Conservation (phyloP, 2,329 filamentous ascomycete species). For the Trematosphaeria pertusa region DNA sequence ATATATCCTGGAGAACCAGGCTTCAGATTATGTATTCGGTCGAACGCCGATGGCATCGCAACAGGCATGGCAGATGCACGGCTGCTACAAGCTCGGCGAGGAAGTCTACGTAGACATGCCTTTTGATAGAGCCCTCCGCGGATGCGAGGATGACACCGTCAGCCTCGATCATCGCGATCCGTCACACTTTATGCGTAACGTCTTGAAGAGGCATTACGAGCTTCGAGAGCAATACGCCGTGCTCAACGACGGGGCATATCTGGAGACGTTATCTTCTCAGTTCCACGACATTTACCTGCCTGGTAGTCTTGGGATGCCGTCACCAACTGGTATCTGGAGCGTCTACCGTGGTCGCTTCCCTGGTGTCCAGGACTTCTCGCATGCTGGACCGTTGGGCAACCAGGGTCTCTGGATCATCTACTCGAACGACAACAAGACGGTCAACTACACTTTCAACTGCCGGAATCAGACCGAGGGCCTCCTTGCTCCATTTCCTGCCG, state of each 20-base stretch:
- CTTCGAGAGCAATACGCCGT: slow-evolving; percentile 64
- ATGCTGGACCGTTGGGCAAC: slow-evolving; percentile 48
- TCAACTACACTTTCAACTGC: slow-evolving; percentile 66
- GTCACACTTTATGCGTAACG: slow-evolving; percentile 66
- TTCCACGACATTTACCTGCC: slow-evolving; percentile 45
- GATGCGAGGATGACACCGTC: slow-evolving; percentile 64
- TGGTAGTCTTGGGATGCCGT: slow-evolving; percentile 27
- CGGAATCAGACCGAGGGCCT: slow-evolving; percentile 57
- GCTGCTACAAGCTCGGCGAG: slow-evolving; percentile 65
- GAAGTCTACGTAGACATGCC: slow-evolving; percentile 66
- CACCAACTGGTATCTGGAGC: slow-evolving; percentile 60
- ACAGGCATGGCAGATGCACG: slow-evolving; percentile 69
- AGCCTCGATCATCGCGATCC: slow-evolving; percentile 69
- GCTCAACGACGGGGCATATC: slow-evolving; percentile 65
- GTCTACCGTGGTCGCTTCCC: slow-evolving; percentile 60
- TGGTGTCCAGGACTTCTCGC: slow-evolving; percentile 59
- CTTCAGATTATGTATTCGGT: slow-evolving; percentile 70
- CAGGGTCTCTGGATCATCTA: slow-evolving; percentile 62
- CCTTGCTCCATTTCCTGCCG: slow-evolving; percentile 62
- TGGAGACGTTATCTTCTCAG: slow-evolving; percentile 64
- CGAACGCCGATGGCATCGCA: slow-evolving; percentile 68
- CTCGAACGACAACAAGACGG: slow-evolving; percentile 57
- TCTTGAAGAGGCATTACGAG: slow-evolving; percentile 68
- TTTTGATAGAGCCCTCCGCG: slow-evolving; percentile 59
- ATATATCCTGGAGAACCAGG: slow-evolving; percentile 69